A percentile compares a stretch with the other conserved stretches of the same genome.
phyloP scores from a whole-genome alignment of 768 basidiomycete species.

The Ramaria sp. region DNA sequence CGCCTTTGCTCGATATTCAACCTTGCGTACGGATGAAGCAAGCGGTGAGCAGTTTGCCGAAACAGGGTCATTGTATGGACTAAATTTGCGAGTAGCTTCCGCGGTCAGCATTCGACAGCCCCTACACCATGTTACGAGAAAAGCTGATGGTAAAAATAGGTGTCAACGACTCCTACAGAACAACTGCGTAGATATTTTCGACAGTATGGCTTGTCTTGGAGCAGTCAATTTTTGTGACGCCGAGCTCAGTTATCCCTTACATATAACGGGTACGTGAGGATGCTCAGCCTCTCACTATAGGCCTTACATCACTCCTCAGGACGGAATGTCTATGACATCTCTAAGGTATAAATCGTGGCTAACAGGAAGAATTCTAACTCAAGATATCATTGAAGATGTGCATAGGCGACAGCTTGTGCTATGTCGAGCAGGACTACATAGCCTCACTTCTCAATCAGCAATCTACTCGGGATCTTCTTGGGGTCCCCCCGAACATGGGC shows the following conservation, averaged over 20 bases:
- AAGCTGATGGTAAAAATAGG: background rate
- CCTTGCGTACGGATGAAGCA: slow-evolving; percentile 50
- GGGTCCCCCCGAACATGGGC: slow-evolving; percentile 30
- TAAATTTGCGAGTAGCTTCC: background rate
- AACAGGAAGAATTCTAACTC: background rate
- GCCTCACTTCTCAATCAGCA: slow-evolving; percentile 36
- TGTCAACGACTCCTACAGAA: slow-evolving; percentile 22
- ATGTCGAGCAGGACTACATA: slow-evolving; percentile 30
- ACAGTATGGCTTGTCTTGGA: slow-evolving; percentile 56
- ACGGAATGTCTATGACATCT: slow-evolving; percentile 22
- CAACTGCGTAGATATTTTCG: slow-evolving; percentile 55
- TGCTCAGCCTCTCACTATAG: background rate
- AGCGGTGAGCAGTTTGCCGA: slow-evolving; percentile 29
- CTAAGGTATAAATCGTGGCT: slow-evolving; percentile 26
- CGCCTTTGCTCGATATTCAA: slow-evolving; percentile 30
- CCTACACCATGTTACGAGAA: background rate
- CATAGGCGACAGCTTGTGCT: slow-evolving; percentile 22
- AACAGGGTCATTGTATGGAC: background rate
- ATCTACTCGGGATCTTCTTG: slow-evolving; percentile 32
- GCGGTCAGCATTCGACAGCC: background rate
- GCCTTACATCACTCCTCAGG: slow-evolving; percentile 1
- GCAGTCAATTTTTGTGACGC: slow-evolving; percentile 56
- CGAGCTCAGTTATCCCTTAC: slow-evolving; percentile 36
- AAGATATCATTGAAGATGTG: background rate
- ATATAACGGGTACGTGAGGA: slow-evolving; percentile 25